A percentile compares a stretch with the other conserved stretches of the same genome.
Conservation (phyloP, 2,329 filamentous ascomycete genomes). For the Cryphonectria carpinicola region DNA sequence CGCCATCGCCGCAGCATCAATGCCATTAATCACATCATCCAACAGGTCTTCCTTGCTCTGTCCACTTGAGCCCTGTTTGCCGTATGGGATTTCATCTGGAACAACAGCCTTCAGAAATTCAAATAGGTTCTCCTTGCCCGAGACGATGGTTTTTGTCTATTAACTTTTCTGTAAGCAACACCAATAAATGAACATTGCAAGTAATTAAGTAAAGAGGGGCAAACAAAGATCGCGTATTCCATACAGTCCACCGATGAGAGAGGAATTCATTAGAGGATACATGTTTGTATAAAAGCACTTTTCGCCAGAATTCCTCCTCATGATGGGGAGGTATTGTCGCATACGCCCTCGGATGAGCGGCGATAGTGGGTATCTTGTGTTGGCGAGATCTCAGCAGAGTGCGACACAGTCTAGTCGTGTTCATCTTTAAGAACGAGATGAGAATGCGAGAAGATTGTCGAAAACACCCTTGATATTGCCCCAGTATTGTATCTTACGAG, state of each 20-base stretch:
- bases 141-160: slow-evolving; percentile 49
- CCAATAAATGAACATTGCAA: neutral
- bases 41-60: slow-evolving; percentile 58
- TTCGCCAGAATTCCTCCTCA: slow-evolving; percentile 53
- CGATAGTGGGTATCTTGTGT: neutral
- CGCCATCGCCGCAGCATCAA: slow-evolving; percentile 61
- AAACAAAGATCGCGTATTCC: slow-evolving; percentile 25
- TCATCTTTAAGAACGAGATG: neutral
- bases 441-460: neutral
- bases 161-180: too few relatives aligned
- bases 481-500: neutral
- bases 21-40: slow-evolving; percentile 55
- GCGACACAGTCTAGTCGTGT: neutral
- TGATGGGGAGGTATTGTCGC: neutral
- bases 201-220: neutral
- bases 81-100: slow-evolving; percentile 52
- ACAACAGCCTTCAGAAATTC: slow-evolving; percentile 54
- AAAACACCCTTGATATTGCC: neutral
- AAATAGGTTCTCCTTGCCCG: slow-evolving; percentile 49
- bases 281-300: slow-evolving; percentile 53
- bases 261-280: slow-evolving; percentile 53
- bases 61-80: slow-evolving; percentile 37
- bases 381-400: neutral
- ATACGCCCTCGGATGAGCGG: neutral
- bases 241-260: slow-evolving; percentile 58